Conservation (phyloP, 2,329 filamentous ascomycete species). For the Pseudogymnoascus sp. region DNA sequence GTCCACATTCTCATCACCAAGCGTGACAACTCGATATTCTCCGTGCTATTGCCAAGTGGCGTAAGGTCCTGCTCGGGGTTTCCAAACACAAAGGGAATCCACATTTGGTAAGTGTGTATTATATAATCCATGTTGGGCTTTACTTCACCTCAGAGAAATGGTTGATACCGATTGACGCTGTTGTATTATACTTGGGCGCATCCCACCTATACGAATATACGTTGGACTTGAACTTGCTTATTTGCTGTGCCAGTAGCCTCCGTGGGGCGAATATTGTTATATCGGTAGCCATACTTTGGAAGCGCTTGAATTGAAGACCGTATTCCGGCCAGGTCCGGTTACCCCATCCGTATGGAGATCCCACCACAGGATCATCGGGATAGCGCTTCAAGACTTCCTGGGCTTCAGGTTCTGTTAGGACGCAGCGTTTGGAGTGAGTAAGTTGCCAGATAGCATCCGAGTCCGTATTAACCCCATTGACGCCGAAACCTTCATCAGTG, state of each 20-base stretch:
- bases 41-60: not conserved
- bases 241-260: not conserved
- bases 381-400: slow-evolving; percentile 29
- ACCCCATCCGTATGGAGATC: slow-evolving; percentile 8
- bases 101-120: not conserved
- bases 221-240: not conserved
- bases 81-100: not conserved
- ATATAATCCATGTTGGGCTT: not conserved
- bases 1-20: slow-evolving; percentile 17
- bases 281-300: not conserved
- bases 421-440: slow-evolving; percentile 9
- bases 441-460: slow-evolving; percentile 33
- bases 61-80: not conserved
- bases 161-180: slow-evolving; percentile 14
- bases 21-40: slow-evolving; percentile 9
- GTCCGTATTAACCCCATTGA: slow-evolving; percentile 40
- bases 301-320: slow-evolving; percentile 13
- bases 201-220: slow-evolving; percentile 1
- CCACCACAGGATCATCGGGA: not conserved
- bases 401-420: slow-evolving; percentile 20
- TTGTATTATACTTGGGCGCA: slow-evolving; percentile 4
- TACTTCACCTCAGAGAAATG: slow-evolving; percentile 17
- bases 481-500: slow-evolving; percentile 31
- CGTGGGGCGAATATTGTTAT: not conserved
- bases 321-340: slow-evolving; percentile 2